Evolutionary conservation across 2,329 filamentous ascomycete species (phyloP).

Genomic region (Onygenales sp.): DNA sequence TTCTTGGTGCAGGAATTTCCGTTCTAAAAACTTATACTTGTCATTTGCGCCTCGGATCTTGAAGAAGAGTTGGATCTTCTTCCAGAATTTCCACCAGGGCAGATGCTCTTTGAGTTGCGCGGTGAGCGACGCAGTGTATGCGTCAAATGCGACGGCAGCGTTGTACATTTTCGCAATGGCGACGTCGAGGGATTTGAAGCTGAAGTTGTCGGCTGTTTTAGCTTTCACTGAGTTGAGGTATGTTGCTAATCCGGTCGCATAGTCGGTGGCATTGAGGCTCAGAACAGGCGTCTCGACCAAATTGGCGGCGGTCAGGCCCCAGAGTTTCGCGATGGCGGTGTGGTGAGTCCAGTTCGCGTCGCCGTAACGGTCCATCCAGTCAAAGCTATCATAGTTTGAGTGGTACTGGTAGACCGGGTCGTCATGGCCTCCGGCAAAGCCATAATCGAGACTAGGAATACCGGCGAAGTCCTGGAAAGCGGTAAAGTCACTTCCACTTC

Average conservation of each 20-base stretch:
- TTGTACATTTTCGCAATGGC: constrained; percentile 41
- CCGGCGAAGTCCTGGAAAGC: constrained; percentile 66
- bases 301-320: constrained; percentile 52
- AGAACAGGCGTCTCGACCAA: constrained; percentile 55
- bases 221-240: constrained; percentile 31
- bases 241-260: constrained; percentile 45
- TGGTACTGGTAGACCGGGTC: constrained; percentile 65
- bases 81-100: constrained; percentile 71
- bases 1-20: constrained; percentile 63
- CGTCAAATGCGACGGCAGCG: constrained; percentile 44
- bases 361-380: constrained; percentile 74
- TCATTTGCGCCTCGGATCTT: constrained; percentile 60
- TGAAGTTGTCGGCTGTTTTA: constrained; percentile 16
- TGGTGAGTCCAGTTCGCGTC: constrained; percentile 56
- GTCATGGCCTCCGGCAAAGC: constrained; percentile 39
- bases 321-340: constrained; percentile 54
- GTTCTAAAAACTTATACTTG: constrained; percentile 76
- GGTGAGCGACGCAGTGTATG: constrained; percentile 37
- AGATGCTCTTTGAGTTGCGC: constrained; percentile 45
- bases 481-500: constrained; percentile 64
- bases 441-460: constrained; percentile 55
- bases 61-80: constrained; percentile 54
- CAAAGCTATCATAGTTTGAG: constrained; percentile 71
- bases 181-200: constrained; percentile 39
- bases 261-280: constrained; percentile 55